Evolutionary conservation across 306 rosid genomes (phyloP).

Genomic region (Fragaria ananassa): DNA sequence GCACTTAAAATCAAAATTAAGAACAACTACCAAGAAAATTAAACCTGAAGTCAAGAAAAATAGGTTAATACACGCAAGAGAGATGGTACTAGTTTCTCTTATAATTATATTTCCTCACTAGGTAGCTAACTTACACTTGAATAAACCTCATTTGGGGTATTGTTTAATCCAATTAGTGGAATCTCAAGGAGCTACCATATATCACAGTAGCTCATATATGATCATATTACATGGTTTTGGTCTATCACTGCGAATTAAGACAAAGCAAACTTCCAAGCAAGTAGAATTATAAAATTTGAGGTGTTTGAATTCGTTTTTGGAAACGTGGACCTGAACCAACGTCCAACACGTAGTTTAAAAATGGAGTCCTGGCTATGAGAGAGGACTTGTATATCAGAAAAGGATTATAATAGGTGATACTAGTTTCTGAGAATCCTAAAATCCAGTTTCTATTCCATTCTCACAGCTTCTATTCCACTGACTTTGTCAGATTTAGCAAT

Average conservation of each 20-base stretch:
- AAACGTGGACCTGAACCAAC: slow-evolving; percentile 61
- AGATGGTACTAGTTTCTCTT: background rate
- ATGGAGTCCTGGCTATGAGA: slow-evolving; percentile 32
- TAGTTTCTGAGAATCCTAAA: slow-evolving; percentile 68
- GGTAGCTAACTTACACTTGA: slow-evolving; percentile 12
- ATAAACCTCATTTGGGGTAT: slow-evolving; percentile 5
- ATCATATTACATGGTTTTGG: slow-evolving; percentile 27
- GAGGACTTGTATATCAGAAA: slow-evolving; percentile 21
- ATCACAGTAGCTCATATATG: slow-evolving; percentile 8
- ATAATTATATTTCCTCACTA: slow-evolving; percentile 12
- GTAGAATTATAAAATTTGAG: slow-evolving; percentile 17
- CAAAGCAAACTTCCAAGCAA: slow-evolving; percentile 49
- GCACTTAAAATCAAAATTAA: slow-evolving; percentile 26
- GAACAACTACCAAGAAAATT: slow-evolving; percentile 45
- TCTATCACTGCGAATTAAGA: slow-evolving; percentile 40
- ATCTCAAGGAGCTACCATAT: slow-evolving; percentile 53
- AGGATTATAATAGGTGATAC: slow-evolving; percentile 37
- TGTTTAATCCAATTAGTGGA: slow-evolving; percentile 47
- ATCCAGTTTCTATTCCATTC: slow-evolving; percentile 99
- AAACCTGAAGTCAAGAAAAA: slow-evolving; percentile 44
- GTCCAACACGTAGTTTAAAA: slow-evolving; percentile 51
- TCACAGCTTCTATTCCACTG: slow-evolving; percentile 99
- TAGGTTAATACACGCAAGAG: slow-evolving; percentile 1
- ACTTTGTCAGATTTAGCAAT: slow-evolving; percentile 51
- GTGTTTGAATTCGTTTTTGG: slow-evolving; percentile 54